Evolutionary conservation across 1,284 basidiomycete species (phyloP), one percentile per base, ranked within the genome.

Genomic region (Trichosporon inkin): DNA sequence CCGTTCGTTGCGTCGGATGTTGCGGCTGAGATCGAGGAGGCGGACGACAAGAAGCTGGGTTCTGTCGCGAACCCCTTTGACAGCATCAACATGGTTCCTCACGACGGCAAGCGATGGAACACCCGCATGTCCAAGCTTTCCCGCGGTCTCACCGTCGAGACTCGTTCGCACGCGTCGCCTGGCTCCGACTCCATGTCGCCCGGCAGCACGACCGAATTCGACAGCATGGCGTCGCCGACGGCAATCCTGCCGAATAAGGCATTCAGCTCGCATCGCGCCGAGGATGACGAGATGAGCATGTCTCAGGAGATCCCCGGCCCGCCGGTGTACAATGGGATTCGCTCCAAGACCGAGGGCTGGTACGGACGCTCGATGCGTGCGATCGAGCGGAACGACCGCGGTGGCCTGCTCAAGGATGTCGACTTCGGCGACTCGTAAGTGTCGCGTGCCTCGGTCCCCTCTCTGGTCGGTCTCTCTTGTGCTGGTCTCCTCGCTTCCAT

Each of bases 341-440:
- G 75, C 17, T 56, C 60, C 52, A 71, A 67, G 64, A 71, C 73
- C 8, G 75, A 77, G 58, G 70, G 72, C 19, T 73, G 72, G 72
- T 70, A 66, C 56, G 58, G 60, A 49, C 68, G 72, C 52, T 68
- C 67, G 38, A 73, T 75, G 69, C 63, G 67, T 10, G 64, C 68
- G 16, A 63, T 75, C 24, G 71, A 74, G 60, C 56, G 71, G 51
- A 55, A 65, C 56, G 68, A 66, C 60, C 61, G 59, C 34, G 64
- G 62, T 11, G 62, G 64, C 38, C 60, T 68, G n/a, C 61, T 68
- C 28, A 58, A 65, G 40, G 63, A 61, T 39, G 64, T 66, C 47
- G 64, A 66, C 7, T 49, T n/a, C 14, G 28, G 44, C 44, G 44
- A 49, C 22, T 10, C 14, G 14, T 49, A 49, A 28, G 36, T 5